These are phyloP conservation scores for Acacia concinna DNA, from an alignment of 331 rosid genomes.

Conservation along the genomic window DNA sequence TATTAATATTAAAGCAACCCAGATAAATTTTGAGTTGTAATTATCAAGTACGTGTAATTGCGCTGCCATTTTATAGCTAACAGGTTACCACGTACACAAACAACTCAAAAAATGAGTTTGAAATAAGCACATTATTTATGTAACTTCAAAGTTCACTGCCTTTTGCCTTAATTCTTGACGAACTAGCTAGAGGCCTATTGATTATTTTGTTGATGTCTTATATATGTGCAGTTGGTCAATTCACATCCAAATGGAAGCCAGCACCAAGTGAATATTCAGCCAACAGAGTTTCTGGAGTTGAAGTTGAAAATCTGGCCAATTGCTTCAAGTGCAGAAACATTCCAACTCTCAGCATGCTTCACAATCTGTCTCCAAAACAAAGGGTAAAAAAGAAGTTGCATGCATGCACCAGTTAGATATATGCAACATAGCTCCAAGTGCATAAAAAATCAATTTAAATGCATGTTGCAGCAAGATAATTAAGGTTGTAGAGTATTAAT, in stretches of 20 bases:
- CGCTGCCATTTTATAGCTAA: background rate
- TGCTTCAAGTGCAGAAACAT: slow-evolving; percentile 82
- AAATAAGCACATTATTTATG: background rate
- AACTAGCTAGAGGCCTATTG: background rate
- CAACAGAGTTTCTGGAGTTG: slow-evolving; percentile 34
- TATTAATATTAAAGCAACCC: background rate
- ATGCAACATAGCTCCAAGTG: background rate
- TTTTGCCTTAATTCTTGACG: background rate
- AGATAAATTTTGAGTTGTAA: background rate
- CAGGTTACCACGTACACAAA: background rate
- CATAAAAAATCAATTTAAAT: background rate
- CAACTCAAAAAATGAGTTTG: background rate
- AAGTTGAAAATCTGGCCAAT: slow-evolving; percentile 74
- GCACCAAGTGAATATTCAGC: slow-evolving; percentile 28
- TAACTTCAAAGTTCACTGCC: background rate
- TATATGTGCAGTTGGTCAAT: background rate
- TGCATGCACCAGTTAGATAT: slow-evolving; percentile 3
- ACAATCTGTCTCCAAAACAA: slow-evolving; percentile 53
- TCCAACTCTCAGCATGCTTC: slow-evolving; percentile 89
- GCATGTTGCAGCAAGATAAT: background rate
- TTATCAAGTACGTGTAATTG: background rate
- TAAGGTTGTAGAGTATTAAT: slow-evolving; percentile 4
- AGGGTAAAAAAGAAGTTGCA: background rate
- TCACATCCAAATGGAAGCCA: background rate
- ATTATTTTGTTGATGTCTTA: background rate